phyloP scores from a whole-genome alignment of 2,329 filamentous ascomycete species.

The Exophiala lecanii-corni region DNA sequence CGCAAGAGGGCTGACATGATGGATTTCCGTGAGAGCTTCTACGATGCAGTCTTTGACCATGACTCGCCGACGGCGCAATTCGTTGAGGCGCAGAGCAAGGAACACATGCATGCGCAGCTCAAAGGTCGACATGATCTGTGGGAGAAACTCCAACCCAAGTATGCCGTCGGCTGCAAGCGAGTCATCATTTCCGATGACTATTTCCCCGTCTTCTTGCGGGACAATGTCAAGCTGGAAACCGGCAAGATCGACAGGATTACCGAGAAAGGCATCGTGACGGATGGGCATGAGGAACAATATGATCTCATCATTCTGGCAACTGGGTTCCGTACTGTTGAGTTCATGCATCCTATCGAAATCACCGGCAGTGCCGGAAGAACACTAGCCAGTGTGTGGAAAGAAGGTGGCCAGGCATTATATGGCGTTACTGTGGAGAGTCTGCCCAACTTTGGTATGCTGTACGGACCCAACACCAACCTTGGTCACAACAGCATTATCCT shows the following conservation, averaged over 20 bases:
- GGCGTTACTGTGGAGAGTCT: conserved; percentile 49
- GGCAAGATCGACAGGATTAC: conserved; percentile 45
- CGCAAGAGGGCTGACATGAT: conserved; percentile 48
- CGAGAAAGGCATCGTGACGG: conserved; percentile 44
- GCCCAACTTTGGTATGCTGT: conserved; percentile 55
- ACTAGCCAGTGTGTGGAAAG: conserved; percentile 50
- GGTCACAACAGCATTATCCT: conserved; percentile 56
- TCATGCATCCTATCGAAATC: conserved; percentile 55
- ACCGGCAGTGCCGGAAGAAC: conserved; percentile 41
- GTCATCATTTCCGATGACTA: conserved; percentile 54
- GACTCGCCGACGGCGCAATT: conserved; percentile 38
- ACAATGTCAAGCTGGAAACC: conserved; percentile 51
- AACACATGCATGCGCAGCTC: conserved; percentile 44
- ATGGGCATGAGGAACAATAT: conserved; percentile 42
- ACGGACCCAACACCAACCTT: conserved; percentile 55
- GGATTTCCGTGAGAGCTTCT: conserved; percentile 51
- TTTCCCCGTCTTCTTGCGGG: conserved; percentile 45
- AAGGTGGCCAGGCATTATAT: conserved; percentile 48
- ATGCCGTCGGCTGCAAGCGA: conserved; percentile 38
- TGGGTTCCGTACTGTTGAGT: conserved; percentile 55
- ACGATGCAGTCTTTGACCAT: conserved; percentile 40
- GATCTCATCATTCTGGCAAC: conserved; percentile 57
- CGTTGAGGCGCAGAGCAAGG: conserved; percentile 35
- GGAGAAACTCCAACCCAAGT: conserved; percentile 51
- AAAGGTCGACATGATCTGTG: conserved; percentile 48